Conservation (phyloP, 352 stramenopile species). For the Achlya hypogyna region DNA sequence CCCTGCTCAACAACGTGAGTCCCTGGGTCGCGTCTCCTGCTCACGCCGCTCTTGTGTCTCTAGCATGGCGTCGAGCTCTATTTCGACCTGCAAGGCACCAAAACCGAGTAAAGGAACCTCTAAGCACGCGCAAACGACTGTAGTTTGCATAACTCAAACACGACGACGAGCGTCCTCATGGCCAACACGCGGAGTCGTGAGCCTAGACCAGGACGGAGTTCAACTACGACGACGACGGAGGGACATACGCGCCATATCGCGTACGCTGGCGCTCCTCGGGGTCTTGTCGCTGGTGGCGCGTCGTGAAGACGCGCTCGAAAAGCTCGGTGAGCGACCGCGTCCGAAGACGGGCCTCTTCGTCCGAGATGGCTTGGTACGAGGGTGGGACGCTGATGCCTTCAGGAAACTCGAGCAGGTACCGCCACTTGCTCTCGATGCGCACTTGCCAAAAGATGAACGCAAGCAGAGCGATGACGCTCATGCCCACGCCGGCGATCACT, state of each 20-base stretch:
- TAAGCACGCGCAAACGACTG: no score
- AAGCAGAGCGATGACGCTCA: constrained; percentile 38
- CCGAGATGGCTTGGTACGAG: not conserved
- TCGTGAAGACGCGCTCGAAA: not conserved
- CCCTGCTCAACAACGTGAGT: constrained; percentile 45
- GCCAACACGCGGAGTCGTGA: not conserved
- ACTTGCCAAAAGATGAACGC: constrained; percentile 57
- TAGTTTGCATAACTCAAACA: no score
- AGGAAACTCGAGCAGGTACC: constrained; percentile 40
- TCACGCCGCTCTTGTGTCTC: not conserved
- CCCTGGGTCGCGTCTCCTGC: not conserved
- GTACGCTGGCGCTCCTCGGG: not conserved
- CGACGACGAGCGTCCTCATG: not conserved
- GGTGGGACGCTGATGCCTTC: not conserved
- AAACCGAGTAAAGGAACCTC: no score
- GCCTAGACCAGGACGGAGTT: not conserved
- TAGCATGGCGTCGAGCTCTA: constrained; percentile 12
- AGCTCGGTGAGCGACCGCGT: not conserved
- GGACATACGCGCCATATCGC: not conserved
- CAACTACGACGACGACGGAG: not conserved
- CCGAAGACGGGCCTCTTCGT: not conserved
- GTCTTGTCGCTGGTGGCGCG: not conserved
- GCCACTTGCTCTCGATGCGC: constrained; percentile 59
- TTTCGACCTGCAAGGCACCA: not conserved
- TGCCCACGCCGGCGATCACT: constrained; percentile 29